Percentiles rank a stretch among this genome's conserved stretches.
Evolutionary conservation across 192 early-diverging fungal genomes (phyloP).

Genomic region (Obelidium mucronatum): DNA sequence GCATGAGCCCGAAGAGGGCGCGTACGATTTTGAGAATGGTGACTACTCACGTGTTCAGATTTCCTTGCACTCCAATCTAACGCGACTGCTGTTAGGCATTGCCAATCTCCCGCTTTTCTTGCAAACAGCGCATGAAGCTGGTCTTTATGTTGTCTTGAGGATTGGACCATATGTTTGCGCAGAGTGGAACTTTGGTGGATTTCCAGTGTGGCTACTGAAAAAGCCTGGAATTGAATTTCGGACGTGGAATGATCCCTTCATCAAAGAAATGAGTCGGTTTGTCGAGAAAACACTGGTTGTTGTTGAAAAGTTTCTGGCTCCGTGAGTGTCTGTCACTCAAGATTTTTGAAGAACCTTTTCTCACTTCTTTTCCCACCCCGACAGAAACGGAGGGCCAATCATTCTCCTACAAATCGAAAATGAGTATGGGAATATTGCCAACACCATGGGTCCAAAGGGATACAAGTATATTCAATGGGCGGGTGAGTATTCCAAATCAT

Average conservation of each 20-base stretch:
- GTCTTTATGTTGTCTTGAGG: slow-evolving; percentile 62
- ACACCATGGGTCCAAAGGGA: slow-evolving; percentile 32
- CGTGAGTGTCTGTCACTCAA: slow-evolving; percentile 47
- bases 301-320: not conserved
- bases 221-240: slow-evolving; percentile 56
- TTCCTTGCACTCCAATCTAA: too few relatives aligned
- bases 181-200: slow-evolving; percentile 69
- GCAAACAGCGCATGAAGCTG: slow-evolving; percentile 48
- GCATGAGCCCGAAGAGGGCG: slow-evolving; percentile 60
- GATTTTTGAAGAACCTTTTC: slow-evolving; percentile 38
- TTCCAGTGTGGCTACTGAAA: slow-evolving; percentile 64
- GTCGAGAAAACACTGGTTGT: slow-evolving; percentile 2
- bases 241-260: slow-evolving; percentile 57
- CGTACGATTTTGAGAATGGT: slow-evolving; percentile 64
- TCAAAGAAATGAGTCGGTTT: slow-evolving; percentile 9
- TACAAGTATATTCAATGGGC: slow-evolving; percentile 50
- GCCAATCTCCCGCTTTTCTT: slow-evolving; percentile 63
- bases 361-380: slow-evolving; percentile 10
- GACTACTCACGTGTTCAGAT: too few relatives aligned
- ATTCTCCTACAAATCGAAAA: slow-evolving; percentile 73
- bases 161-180: slow-evolving; percentile 71
- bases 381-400: slow-evolving; percentile 63
- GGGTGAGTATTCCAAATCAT: slow-evolving; percentile 40
- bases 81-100: too few relatives aligned
- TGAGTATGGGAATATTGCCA: slow-evolving; percentile 58